Percentiles rank a stretch among this genome's conserved stretches.
Conservation (phyloP, 2,329 filamentous ascomycete species). For the Neofusicoccum laricinum region DNA sequence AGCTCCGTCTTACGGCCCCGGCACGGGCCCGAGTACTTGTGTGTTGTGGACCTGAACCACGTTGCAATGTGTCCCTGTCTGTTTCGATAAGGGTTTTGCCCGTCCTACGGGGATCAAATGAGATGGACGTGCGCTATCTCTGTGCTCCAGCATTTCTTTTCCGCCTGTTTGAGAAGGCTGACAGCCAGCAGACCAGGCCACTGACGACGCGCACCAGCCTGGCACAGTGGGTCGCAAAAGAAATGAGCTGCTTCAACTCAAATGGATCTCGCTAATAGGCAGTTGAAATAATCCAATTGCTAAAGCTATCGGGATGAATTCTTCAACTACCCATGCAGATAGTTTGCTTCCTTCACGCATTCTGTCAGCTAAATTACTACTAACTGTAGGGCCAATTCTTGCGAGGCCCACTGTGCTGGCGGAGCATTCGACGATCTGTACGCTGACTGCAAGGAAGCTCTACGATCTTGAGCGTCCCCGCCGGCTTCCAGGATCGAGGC, state of each 20-base stretch:
- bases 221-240: too few species aligned
- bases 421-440: not conserved
- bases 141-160: slow-evolving; percentile 7
- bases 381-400: too few species aligned
- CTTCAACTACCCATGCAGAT: too few species aligned
- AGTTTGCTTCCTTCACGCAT: too few species aligned
- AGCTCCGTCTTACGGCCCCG: not conserved
- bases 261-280: too few species aligned
- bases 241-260: too few species aligned
- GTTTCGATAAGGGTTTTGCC: slow-evolving; percentile 10
- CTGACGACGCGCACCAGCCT: not conserved
- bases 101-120: slow-evolving; percentile 1
- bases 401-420: too few species aligned
- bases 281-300: too few species aligned
- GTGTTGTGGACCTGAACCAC: not conserved
- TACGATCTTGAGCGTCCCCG: not conserved
- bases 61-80: slow-evolving; percentile 3
- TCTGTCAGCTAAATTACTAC: too few species aligned
- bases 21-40: not conserved
- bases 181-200: not conserved
- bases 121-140: not conserved
- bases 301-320: too few species aligned
- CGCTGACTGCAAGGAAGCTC: slow-evolving; percentile 8
- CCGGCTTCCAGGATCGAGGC: not conserved
- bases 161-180: slow-evolving; percentile 8